Percentiles rank a stretch among this genome's conserved stretches.
phyloP scores from a whole-genome alignment of 2,329 filamentous ascomycete species.

The Ophiostoma fasciatum region DNA sequence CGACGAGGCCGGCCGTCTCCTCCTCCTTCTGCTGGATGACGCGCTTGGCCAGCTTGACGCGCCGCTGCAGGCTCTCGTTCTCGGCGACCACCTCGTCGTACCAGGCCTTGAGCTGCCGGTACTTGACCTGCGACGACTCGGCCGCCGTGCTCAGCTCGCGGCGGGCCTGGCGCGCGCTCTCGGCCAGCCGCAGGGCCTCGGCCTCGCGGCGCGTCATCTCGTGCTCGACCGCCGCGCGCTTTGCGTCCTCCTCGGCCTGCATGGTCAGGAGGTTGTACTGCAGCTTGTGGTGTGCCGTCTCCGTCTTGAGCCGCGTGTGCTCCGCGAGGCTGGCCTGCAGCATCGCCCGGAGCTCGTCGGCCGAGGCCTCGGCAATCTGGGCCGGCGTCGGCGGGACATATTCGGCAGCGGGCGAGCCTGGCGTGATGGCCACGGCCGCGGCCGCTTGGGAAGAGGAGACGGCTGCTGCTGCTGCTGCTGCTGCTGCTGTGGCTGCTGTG shows the following conservation, averaged over 20 bases:
- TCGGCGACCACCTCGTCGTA: constrained; percentile 53
- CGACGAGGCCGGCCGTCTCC: constrained; percentile 51
- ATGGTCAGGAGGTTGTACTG: constrained; percentile 76
- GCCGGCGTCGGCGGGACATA: constrained; percentile 32
- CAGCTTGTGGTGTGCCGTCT: constrained; percentile 77
- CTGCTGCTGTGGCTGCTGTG: not conserved
- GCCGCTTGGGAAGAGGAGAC: not conserved
- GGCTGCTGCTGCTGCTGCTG: not conserved
- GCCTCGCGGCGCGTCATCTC: constrained; percentile 83
- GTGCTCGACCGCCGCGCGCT: constrained; percentile 79
- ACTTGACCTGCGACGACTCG: constrained; percentile 39
- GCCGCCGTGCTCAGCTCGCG: constrained; percentile 31
- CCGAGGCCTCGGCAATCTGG: constrained; percentile 36
- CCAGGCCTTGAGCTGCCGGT: constrained; percentile 47
- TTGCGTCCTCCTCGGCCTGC: constrained; percentile 70
- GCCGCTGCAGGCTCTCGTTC: constrained; percentile 46
- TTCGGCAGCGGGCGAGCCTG: constrained; percentile 18
- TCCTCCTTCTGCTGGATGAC: constrained; percentile 66
- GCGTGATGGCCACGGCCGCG: not conserved
- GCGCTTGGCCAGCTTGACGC: constrained; percentile 60
- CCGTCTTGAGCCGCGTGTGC: constrained; percentile 54
- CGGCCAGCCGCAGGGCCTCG: constrained; percentile 62
- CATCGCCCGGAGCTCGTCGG: constrained; percentile 42
- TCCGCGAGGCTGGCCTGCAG: constrained; percentile 39
- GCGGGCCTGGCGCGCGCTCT: constrained; percentile 49